These are phyloP conservation scores for Eleusine coracana DNA, from an alignment of 176 grass and related monocot genomes.

Conservation along the genomic window DNA sequence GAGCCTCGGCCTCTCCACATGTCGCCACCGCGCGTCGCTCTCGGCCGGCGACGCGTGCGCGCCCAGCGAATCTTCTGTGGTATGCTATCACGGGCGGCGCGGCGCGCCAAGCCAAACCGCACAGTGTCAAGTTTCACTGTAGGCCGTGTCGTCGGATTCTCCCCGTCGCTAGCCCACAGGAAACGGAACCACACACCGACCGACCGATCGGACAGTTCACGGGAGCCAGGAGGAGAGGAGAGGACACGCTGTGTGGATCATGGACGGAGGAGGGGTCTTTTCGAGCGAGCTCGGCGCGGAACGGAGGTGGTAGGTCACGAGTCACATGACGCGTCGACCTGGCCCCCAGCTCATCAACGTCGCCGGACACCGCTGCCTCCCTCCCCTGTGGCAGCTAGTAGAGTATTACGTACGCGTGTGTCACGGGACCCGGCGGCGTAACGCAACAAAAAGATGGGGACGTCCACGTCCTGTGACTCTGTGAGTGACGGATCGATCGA, in stretches of 20 bases:
- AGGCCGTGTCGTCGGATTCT: background rate
- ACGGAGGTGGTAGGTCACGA: too few relatives aligned
- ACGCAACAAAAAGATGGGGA: background rate
- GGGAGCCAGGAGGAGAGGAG: background rate
- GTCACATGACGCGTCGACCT: too few relatives aligned
- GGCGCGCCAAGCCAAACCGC: slow-evolving; percentile 3
- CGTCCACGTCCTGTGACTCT: too few relatives aligned
- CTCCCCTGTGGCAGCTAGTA: background rate
- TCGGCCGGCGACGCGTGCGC: slow-evolving; percentile 1
- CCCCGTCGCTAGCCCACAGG: background rate
- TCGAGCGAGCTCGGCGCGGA: too few relatives aligned
- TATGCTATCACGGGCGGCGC: background rate
- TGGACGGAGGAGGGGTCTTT: too few relatives aligned
- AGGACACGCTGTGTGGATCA: too few relatives aligned
- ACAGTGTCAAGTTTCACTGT: background rate
- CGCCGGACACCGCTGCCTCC: too few relatives aligned
- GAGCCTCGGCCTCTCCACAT: background rate
- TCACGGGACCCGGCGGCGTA: background rate
- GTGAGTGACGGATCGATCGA: too few relatives aligned
- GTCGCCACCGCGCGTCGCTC: slow-evolving; percentile 1
- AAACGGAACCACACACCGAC: background rate
- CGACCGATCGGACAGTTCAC: background rate
- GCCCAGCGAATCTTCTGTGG: background rate
- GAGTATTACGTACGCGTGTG: background rate
- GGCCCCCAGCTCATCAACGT: too few relatives aligned